Evolutionary conservation across 208 protist species (phyloP), one percentile per base, ranked within the genome.

Genomic region (Trypanosoma conorhini): DNA sequence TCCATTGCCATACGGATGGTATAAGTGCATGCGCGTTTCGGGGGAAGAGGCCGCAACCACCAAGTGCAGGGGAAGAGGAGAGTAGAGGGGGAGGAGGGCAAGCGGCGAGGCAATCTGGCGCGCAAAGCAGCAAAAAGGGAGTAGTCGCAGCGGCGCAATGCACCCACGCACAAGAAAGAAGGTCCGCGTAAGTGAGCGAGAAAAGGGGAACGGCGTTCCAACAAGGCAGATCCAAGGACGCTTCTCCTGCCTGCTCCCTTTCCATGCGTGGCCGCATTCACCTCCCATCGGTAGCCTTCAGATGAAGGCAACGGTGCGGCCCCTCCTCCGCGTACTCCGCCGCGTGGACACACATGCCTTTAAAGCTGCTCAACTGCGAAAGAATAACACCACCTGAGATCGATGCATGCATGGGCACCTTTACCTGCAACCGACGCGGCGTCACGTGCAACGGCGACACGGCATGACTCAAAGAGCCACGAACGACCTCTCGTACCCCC

Each of bases 291-390:
- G 86, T 67, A n/a, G 82, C 62, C 50, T 90, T 86, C 60, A 80
- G 68, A 51, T 79, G 81, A 12, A 87, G 73, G 55, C 87, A 95
- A 26, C 80, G 79, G 30, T 88, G 76, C 0, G 90, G 90, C 12
- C 90, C 90, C 33, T 92, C 82, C 52, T 96, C 90, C 28, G 70
- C 79, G 78, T 96, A 96, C 40, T 86, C 86, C 22, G 44, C 72
- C 0, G 57, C 74, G 15, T 57, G 76, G 8, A 93, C 51, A 59
- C 86, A 94, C 79, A 96, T 87, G 62, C 76, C 67, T 69, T 93
- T 93, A 71, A 96, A 93, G 21, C 79, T 81, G 61, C 80, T 89
- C 22, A 96, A 72, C 58, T 93, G 88, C 2, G 87, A 86, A 0
- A 92, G 26, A 55, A 94, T 94, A 22, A 80, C 65, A 26, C 80